These are phyloP conservation scores for Neurospora intermedia DNA, from an alignment of 495 filamentous ascomycete genomes.

Conservation along the genomic window DNA sequence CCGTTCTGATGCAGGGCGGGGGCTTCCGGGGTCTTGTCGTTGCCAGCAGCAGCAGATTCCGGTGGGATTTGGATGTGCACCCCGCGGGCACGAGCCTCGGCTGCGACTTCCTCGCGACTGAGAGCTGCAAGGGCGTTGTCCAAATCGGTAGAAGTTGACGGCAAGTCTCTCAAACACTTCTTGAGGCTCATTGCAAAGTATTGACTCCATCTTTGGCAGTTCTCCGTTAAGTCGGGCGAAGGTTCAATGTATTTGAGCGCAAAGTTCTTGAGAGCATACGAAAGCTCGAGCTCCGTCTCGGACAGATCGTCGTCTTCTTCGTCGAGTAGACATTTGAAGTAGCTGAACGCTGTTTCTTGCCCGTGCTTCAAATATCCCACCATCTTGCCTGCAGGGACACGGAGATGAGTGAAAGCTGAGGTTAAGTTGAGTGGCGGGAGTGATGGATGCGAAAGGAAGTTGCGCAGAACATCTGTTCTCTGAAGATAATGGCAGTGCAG, in stretches of 20 bases:
- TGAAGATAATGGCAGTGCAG: not conserved
- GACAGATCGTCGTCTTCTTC: too few species aligned
- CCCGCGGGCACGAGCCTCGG: not conserved
- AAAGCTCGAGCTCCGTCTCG: not conserved
- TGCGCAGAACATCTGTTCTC: not conserved
- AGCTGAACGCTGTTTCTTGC: too few species aligned
- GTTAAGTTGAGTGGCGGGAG: not conserved
- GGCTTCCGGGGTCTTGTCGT: not conserved
- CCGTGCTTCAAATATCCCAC: too few species aligned
- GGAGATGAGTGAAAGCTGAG: not conserved
- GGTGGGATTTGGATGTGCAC: not conserved
- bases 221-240: not conserved
- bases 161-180: not conserved
- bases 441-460: not conserved
- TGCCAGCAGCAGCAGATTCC: not conserved
- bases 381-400: not conserved
- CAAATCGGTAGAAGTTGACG: not conserved
- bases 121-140: not conserved
- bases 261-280: not conserved
- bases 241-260: not conserved
- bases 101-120: too few species aligned
- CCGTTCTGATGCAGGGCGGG: not conserved
- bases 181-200: not conserved
- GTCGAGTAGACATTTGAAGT: too few species aligned
- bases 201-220: too few species aligned